Evolutionary conservation across 768 basidiomycete genomes (phyloP), one percentile per base, ranked within the genome.

Genomic region (Mycena vulgaris): DNA sequence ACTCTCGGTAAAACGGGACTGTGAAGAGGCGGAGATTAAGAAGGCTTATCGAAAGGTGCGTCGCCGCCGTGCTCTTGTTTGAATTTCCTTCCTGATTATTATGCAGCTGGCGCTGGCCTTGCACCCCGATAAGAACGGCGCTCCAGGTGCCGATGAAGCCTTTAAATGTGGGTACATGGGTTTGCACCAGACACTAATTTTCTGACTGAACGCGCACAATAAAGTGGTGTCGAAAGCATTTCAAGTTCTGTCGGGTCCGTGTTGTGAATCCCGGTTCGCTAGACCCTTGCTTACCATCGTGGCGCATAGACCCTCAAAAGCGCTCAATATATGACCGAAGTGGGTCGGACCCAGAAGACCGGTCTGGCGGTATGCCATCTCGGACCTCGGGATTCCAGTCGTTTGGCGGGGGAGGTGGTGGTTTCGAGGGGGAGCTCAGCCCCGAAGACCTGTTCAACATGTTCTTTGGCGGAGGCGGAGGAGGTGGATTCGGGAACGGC

Each of bases 371-470:
- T 57, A 90, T 90, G 89, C 81, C 90, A 39, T 89, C 89, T 31
- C 79, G 83, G 45, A 79, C 89, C 27, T 16, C 92, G 89, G 79
- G 82, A 84, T 23, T 73, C 85, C 30, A 83, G 79, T 52, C 81
- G 17, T 93, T 91, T 66, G 82, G 83, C 28, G 83, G 86, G 21
- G 83, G 84, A 9, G 84, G 84, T 21, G 83, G 83, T 11, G 84
- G 87, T 2, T 94, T 92, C 75, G 93, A 94, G 16, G 90, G 90
- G 63, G 97, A 98, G 81, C 84, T 99, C 74, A 96, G 93, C 65
- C 96, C 97, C 7, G 97, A 98, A 81, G 97, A 98, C 67, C 78
- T 99, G 64, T 99, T 99, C 85, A 97, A 98, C 78, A 96, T 97
- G 94, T 98, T 99, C 89, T 99, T 99, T 79, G 95, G 95, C 21